These are phyloP conservation scores for Laguncularia racemosa DNA, from an alignment of 345 rosid genomes.

Conservation along the genomic window DNA sequence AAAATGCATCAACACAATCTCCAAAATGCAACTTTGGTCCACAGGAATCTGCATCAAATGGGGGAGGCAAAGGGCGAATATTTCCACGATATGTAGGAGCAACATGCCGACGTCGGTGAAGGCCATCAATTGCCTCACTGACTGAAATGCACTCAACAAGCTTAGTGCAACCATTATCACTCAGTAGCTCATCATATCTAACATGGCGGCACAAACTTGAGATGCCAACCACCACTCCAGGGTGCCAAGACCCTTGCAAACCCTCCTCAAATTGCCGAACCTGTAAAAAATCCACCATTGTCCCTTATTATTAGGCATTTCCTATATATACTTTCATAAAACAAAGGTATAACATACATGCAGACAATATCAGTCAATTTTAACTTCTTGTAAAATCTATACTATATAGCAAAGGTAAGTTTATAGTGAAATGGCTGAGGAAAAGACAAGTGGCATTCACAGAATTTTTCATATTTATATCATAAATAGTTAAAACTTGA, in stretches of 20 bases:
- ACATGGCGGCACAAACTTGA: constrained; percentile 21
- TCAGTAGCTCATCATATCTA: constrained; percentile 28
- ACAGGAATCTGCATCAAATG: constrained; percentile 3
- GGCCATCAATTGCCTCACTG: constrained; percentile 32
- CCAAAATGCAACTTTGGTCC: constrained; percentile 22
- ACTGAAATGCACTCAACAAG: constrained; percentile 29
- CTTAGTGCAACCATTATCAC: constrained; percentile 19
- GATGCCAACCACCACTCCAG: constrained; percentile 30
- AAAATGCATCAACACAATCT: constrained; percentile 32
- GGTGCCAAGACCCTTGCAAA: constrained; percentile 34
- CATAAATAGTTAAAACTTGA: too few relatives aligned
- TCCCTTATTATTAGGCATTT: too few relatives aligned
- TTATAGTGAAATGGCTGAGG: too few relatives aligned
- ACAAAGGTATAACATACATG: too few relatives aligned
- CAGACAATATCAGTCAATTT: too few relatives aligned
- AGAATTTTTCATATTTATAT: too few relatives aligned
- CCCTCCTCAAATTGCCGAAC: constrained; percentile 42
- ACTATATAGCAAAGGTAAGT: too few relatives aligned
- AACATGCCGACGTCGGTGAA: constrained; percentile 24
- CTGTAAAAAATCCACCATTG: constrained; percentile 10
- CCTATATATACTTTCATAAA: too few relatives aligned
- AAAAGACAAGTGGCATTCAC: too few relatives aligned
- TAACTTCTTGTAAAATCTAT: too few relatives aligned
- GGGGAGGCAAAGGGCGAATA: constrained; percentile 23
- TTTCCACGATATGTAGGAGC: constrained; percentile 29